phyloP scores from a whole-genome alignment of 2,329 filamentous ascomycete species.

The Ophiostoma perfectum region DNA sequence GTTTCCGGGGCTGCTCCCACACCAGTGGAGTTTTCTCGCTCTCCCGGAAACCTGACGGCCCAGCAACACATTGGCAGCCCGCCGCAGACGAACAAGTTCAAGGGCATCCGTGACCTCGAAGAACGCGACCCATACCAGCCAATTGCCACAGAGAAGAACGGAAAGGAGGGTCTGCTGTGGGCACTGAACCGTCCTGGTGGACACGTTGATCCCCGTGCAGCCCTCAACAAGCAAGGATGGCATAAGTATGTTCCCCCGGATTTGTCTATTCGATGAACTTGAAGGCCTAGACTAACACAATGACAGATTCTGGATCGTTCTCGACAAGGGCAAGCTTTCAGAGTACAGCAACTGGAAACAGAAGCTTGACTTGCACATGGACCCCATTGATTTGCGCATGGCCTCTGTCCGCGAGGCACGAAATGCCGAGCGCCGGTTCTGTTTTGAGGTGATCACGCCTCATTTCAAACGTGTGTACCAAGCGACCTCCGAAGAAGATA shows the following conservation, averaged over 20 bases:
- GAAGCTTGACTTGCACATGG: constrained; percentile 91
- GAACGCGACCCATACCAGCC: constrained; percentile 63
- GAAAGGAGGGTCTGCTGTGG: constrained; percentile 94
- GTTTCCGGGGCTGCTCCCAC: constrained; percentile 40
- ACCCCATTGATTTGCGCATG: constrained; percentile 94
- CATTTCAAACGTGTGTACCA: constrained; percentile 95
- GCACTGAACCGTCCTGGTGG: constrained; percentile 86
- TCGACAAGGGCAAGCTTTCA: constrained; percentile 92
- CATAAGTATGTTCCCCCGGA: constrained; percentile 59
- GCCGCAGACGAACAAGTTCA: constrained; percentile 61
- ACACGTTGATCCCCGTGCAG: constrained; percentile 82
- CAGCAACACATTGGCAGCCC: constrained; percentile 47
- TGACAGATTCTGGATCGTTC: constrained; percentile 82
- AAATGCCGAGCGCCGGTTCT: constrained; percentile 90
- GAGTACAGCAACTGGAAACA: constrained; percentile 99
- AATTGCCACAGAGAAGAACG: constrained; percentile 51
- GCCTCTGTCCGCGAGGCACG: constrained; percentile 93
- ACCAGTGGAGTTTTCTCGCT: constrained; percentile 48
- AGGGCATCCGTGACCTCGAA: constrained; percentile 86
- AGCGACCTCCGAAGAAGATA: constrained; percentile 94
- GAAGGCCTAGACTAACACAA: background rate
- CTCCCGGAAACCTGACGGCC: constrained; percentile 51
- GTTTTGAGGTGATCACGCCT: constrained; percentile 97
- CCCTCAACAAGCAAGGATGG: constrained; percentile 95
- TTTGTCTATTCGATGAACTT: background rate